phyloP scores from a whole-genome alignment of 768 basidiomycete genomes.

The Calocybe indica region DNA sequence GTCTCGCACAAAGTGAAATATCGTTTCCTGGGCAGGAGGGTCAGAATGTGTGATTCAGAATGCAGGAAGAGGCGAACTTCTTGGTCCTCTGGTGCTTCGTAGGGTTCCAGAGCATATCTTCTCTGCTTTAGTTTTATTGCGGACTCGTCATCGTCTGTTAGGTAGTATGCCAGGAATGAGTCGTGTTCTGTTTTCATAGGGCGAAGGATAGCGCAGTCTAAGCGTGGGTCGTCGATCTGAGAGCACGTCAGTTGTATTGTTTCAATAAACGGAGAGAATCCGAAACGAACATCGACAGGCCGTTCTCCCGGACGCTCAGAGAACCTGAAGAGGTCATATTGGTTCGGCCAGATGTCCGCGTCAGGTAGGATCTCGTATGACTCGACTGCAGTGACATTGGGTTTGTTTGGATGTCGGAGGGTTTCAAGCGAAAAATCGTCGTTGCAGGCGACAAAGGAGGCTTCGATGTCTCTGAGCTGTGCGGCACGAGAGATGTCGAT shows the following conservation, averaged over 20 bases:
- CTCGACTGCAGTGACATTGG: slow-evolving; percentile 67
- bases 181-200: slow-evolving; percentile 88
- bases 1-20: slow-evolving; percentile 75
- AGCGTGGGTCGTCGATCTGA: slow-evolving; percentile 69
- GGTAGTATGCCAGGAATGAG: slow-evolving; percentile 82
- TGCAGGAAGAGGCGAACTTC: slow-evolving; percentile 33
- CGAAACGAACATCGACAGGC: slow-evolving; percentile 49
- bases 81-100: slow-evolving; percentile 46
- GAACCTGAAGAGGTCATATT: slow-evolving; percentile 83
- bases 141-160: slow-evolving; percentile 69
- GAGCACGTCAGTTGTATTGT: slow-evolving; percentile 1
- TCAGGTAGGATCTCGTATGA: slow-evolving; percentile 83
- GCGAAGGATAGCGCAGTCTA: slow-evolving; percentile 81
- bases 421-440: slow-evolving; percentile 51
- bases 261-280: neutral
- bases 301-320: slow-evolving; percentile 83
- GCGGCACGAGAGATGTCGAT: slow-evolving; percentile 73
- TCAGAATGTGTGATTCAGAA: neutral
- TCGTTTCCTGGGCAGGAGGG: slow-evolving; percentile 42
- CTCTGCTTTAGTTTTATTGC: slow-evolving; percentile 61
- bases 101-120: slow-evolving; percentile 35
- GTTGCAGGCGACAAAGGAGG: slow-evolving; percentile 63
- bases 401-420: slow-evolving; percentile 77
- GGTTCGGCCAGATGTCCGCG: slow-evolving; percentile 82
- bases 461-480: slow-evolving; percentile 74